These are phyloP conservation scores for Boletus smithii DNA, from an alignment of 1,284 basidiomycete genomes.

Conservation along the genomic window DNA sequence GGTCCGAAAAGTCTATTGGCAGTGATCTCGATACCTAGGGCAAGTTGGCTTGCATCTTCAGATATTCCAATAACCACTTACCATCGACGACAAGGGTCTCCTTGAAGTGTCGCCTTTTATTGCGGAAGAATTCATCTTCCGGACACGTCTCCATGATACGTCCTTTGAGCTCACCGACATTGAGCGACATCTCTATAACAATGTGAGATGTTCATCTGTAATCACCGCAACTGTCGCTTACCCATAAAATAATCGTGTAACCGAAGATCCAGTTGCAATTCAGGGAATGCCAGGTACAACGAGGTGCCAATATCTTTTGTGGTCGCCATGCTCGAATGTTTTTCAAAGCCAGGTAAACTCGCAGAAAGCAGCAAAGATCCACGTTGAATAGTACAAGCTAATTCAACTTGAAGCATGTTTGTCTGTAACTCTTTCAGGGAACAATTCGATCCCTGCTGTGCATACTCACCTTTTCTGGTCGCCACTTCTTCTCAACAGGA, in stretches of 20 bases:
- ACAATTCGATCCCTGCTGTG: not conserved
- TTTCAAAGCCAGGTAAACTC: slow-evolving; percentile 70
- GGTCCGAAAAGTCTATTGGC: slow-evolving; percentile 87
- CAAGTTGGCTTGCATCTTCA: slow-evolving; percentile 25
- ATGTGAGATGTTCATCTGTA: slow-evolving; percentile 1
- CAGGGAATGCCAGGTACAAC: slow-evolving; percentile 57
- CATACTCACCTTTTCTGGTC: slow-evolving; percentile 62
- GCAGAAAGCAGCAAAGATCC: slow-evolving; percentile 67
- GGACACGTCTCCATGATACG: slow-evolving; percentile 48
- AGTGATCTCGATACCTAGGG: slow-evolving; percentile 69
- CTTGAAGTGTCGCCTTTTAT: slow-evolving; percentile 24
- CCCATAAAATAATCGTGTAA: slow-evolving; percentile 87
- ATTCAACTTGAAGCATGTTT: slow-evolving; percentile 75
- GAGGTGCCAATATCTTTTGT: slow-evolving; percentile 49
- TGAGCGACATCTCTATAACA: slow-evolving; percentile 71
- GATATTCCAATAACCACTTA: slow-evolving; percentile 28
- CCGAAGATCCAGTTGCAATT: slow-evolving; percentile 72
- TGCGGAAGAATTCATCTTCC: slow-evolving; percentile 41
- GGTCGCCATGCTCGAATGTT: slow-evolving; percentile 17
- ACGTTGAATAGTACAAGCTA: slow-evolving; percentile 55
- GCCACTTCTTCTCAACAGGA: slow-evolving; percentile 74
- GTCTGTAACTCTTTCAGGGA: slow-evolving; percentile 45
- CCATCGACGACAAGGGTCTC: slow-evolving; percentile 63
- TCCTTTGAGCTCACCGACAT: slow-evolving; percentile 59
- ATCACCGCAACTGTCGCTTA: slow-evolving; percentile 34